Base-by-base conservation (phyloP, 805 yeast species). In the Lachancea sp. region DNA sequence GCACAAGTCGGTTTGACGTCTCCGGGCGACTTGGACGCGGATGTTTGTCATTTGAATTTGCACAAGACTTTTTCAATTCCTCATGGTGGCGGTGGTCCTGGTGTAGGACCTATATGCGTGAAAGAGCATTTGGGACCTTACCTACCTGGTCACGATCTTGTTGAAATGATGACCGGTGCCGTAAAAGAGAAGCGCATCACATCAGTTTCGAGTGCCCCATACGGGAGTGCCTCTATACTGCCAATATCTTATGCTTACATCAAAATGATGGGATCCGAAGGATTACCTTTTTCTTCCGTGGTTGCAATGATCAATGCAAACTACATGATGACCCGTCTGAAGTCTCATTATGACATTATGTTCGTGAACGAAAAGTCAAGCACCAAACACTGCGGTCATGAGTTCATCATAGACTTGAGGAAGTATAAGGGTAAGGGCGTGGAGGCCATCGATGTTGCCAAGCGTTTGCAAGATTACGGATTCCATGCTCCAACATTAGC, bases 31-130 rank as follows among this genome's bases (percentile, higher is more conserved):
- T 69, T 92, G 52, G 97, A 97, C 39, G 97, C 97, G 9, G 98
- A 92, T 67, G 97, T 92, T 30, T 92, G 98, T 64, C 98, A 92
- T 58, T 74, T 92, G 69, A 92, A 92, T 63, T 72, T 92, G 60
- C 98, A 92, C 71, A 92, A 92, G 69, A 92, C 98, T 1, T 92
- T 92, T 71, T 88, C 97, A 34, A 87, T 92, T 57, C 94, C 96
- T 41, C 98, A 92, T 58, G 98, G 98, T 58, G 98, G 98, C 60
- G 98, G 98, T 61, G 98, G 98, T 31, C 98, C 98, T 30, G 98
- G 97, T 59, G 95, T 88, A 55, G 98, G 97, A 15, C 97, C 97
- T 38, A 92, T 92, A 48, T 87, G 97, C 72, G 97, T 90, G 42
- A 81, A 80, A 51, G 67, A 72, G 36, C 95, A 87, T 63, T 70